phyloP scores from a whole-genome alignment of 345 rosid species.

The Citrus glauca region DNA sequence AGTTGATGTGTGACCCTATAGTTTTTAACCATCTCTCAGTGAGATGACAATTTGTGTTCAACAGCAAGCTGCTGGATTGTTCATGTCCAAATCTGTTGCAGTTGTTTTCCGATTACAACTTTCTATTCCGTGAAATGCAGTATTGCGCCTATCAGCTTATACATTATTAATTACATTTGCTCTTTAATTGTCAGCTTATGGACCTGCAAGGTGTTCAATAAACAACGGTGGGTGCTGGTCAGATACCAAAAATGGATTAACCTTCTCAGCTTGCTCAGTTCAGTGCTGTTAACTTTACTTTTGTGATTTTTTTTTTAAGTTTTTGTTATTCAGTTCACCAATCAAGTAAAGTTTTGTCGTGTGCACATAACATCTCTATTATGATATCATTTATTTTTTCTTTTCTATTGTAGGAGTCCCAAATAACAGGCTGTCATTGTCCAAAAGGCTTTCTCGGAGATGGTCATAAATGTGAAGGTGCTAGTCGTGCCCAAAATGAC shows the following conservation, averaged over 20 bases:
- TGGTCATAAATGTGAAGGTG: conserved; percentile 76
- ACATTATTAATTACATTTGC: neutral
- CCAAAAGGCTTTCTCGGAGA: conserved; percentile 74
- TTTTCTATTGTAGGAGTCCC: conserved; percentile 42
- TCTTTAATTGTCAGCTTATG: conserved; percentile 47
- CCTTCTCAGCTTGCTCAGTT: conserved; percentile 85
- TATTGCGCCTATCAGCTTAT: neutral
- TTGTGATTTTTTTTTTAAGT: neutral
- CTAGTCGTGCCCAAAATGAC: neutral
- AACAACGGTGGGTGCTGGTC: conserved; percentile 95
- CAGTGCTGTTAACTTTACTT: conserved; percentile 28
- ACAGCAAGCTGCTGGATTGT: neutral
- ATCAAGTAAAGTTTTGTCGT: neutral
- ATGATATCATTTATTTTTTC: neutral
- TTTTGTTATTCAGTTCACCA: neutral
- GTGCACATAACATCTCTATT: neutral
- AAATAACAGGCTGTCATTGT: conserved; percentile 69
- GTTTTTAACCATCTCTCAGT: no score
- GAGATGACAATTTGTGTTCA: no score
- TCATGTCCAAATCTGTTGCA: neutral
- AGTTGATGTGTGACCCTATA: no score
- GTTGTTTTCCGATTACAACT: neutral
- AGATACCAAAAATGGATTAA: conserved; percentile 45
- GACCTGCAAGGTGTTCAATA: conserved; percentile 72
- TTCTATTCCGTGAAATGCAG: neutral